A percentile compares a stretch with the other conserved stretches of the same genome.
phyloP scores from a whole-genome alignment of 2,329 filamentous ascomycete species.

The Amesomyces nigricolor region DNA sequence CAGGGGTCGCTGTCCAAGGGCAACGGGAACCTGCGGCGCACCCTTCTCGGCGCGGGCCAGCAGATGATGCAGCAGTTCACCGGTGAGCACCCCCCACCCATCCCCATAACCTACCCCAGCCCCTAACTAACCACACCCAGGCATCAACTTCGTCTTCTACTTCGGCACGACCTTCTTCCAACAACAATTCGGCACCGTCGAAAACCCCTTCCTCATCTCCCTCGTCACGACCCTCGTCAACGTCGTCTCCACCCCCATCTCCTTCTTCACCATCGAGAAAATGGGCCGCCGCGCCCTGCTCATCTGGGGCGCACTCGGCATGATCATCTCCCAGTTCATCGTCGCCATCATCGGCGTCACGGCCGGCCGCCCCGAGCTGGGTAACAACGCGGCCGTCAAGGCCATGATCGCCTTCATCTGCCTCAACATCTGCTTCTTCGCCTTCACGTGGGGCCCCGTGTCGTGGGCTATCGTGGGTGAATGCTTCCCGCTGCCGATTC shows the following conservation, averaged over 20 bases:
- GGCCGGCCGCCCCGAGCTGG: constrained; percentile 30
- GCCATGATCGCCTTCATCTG: constrained; percentile 70
- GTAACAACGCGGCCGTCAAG: constrained; percentile 34
- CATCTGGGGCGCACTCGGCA: constrained; percentile 62
- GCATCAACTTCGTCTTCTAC: constrained; percentile 70
- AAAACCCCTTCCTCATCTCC: constrained; percentile 64
- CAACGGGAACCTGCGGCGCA: constrained; percentile 53
- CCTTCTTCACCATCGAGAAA: constrained; percentile 66
- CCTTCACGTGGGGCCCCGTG: constrained; percentile 66
- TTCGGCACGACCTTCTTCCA: constrained; percentile 67
- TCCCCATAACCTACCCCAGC: neutral
- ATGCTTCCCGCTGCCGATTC: constrained; percentile 69
- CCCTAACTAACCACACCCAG: constrained; percentile 18
- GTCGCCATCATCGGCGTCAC: constrained; percentile 55
- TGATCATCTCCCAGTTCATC: constrained; percentile 66
- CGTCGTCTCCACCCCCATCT: constrained; percentile 64
- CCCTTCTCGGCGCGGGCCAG: constrained; percentile 49
- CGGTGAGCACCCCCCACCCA: constrained; percentile 29
- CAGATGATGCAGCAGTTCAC: constrained; percentile 55
- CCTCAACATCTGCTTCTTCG: constrained; percentile 77
- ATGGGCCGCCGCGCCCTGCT: constrained; percentile 65
- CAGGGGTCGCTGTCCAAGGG: constrained; percentile 50
- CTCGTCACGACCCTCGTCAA: constrained; percentile 74
- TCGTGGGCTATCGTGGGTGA: constrained; percentile 66
- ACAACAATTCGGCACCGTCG: constrained; percentile 53